Base-by-base conservation (phyloP, 805 yeast species). In the Wickerhamomyces hampshirensis region DNA sequence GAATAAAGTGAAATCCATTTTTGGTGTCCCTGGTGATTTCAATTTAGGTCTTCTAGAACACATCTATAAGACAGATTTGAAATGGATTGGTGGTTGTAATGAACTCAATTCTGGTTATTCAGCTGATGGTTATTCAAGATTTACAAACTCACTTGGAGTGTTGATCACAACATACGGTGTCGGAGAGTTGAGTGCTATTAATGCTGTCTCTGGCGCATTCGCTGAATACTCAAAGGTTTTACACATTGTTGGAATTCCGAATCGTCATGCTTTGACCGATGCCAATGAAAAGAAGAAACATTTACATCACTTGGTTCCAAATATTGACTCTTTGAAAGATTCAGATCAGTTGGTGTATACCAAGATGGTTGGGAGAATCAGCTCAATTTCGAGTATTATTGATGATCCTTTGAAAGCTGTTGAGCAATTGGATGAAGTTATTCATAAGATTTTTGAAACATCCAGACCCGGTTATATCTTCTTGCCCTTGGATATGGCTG, bases 31-130 rank as follows among this genome's bases (percentile, higher is more conserved):
- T 1, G 93, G 91, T 23, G 89, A 83, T 50, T 83, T 78, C 62
- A 81, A 82, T 56, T 59, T 82, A 44, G 68, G 71, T 5, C 62
- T 85, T 17, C 62, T 85, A 49, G 95, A 85, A 56, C 76, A 80
- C 51, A 55, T 83, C 31, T 80, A 84, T 51, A 60, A 72, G 7
- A 66, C 58, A 28, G 66, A 65, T 8, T 56, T 82, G 47, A 62
- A 75, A 35, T 87, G 94, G 85, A 68, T 84, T 32, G 95, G 95
- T 17, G 76, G 78, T 42, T 85, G 95, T 64, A 88, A 88, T 54
- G 97, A 88, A 63, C 69, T 88, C 45, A 89, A 88, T 54, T 81
- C 93, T 4, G 93, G 94, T 7, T 88, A 89, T 56, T 79, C 93
- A 5, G 89, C 91, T 6, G 96, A 89, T 58, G 97, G 96, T 5